Percentiles rank a stretch among this genome's conserved stretches.
Conservation (phyloP, 2,329 filamentous ascomycete genomes). For the Lasiodiplodia gonubiensis region DNA sequence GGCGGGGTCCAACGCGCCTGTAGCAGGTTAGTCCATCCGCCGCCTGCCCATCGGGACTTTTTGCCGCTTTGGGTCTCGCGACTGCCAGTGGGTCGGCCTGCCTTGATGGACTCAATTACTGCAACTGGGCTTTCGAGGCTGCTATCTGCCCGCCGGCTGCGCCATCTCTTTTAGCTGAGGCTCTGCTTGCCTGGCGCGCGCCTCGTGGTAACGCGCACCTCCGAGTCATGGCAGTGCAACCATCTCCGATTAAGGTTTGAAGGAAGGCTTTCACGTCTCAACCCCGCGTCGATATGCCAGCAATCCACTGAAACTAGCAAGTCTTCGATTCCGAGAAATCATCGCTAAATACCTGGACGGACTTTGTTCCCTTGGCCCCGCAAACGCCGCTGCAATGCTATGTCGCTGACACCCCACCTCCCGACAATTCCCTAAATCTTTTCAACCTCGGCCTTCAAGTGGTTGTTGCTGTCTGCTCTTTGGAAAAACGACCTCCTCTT, state of each 20-base stretch:
- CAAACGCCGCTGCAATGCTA: constrained; percentile 23
- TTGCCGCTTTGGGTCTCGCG: constrained; percentile 15
- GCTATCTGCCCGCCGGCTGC: constrained; percentile 2
- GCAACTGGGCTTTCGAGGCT: not conserved
- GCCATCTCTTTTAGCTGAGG: not conserved
- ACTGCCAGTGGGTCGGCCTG: not conserved
- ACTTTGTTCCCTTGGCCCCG: constrained; percentile 7
- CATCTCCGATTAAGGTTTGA: constrained; percentile 2
- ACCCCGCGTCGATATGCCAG: not conserved
- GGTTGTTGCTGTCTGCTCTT: not conserved
- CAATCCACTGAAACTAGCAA: constrained; percentile 6
- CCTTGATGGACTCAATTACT: constrained; percentile 15
- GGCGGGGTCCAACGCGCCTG: constrained; percentile 10
- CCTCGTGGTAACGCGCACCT: not conserved
- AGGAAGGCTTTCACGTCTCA: constrained; percentile 9
- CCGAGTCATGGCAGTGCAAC: constrained; percentile 4
- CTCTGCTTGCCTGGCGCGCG: not conserved
- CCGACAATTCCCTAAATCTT: not conserved
- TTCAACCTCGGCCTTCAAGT: not conserved
- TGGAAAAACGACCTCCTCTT: constrained; percentile 19
- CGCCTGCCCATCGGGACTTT: constrained; percentile 19
- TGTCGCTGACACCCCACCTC: not conserved
- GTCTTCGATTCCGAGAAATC: constrained; percentile 14
- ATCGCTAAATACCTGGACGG: not conserved
- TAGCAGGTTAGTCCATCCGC: constrained; percentile 11